Conservation (phyloP, 257 asterid species). For the Ligustrum vulgare region DNA sequence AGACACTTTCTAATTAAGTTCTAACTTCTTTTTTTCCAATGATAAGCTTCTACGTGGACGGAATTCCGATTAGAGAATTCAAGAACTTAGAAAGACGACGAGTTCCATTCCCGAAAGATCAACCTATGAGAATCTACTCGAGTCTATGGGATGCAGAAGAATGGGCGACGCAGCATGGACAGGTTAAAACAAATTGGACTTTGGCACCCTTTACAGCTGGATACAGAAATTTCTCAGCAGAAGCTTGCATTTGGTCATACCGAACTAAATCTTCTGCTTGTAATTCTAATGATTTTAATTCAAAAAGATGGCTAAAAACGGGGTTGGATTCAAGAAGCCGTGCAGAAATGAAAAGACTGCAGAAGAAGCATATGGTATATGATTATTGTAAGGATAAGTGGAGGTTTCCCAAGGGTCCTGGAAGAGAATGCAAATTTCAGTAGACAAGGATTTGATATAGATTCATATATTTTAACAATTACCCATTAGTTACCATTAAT, state of each 20-base stretch:
- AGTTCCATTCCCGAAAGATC: conserved; percentile 55
- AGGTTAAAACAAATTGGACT: conserved; percentile 66
- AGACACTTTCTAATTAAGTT: not conserved
- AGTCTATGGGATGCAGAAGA: conserved; percentile 83
- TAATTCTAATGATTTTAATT: conserved; percentile 17
- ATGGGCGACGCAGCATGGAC: conserved; percentile 85
- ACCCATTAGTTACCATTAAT: not conserved
- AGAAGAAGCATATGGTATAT: conserved; percentile 59
- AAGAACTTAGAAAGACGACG: conserved; percentile 52
- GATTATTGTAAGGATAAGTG: conserved; percentile 69
- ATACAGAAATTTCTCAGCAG: conserved; percentile 48
- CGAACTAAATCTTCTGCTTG: conserved; percentile 43
- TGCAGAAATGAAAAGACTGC: conserved; percentile 49
- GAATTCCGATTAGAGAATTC: conserved; percentile 65
- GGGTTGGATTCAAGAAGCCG: conserved; percentile 48
- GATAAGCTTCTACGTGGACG: conserved; percentile 62
- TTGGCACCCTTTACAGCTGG: conserved; percentile 73
- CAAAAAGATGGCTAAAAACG: conserved; percentile 33
- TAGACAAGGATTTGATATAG: not conserved
- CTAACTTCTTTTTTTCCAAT: not conserved
- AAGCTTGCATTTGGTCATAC: conserved; percentile 66
- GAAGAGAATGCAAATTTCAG: conserved; percentile 49
- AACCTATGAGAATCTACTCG: conserved; percentile 76
- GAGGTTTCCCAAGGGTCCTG: conserved; percentile 72
- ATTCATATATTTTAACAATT: not conserved